phyloP scores from a whole-genome alignment of 768 basidiomycete genomes.

The Tricholoma saponaceum region DNA sequence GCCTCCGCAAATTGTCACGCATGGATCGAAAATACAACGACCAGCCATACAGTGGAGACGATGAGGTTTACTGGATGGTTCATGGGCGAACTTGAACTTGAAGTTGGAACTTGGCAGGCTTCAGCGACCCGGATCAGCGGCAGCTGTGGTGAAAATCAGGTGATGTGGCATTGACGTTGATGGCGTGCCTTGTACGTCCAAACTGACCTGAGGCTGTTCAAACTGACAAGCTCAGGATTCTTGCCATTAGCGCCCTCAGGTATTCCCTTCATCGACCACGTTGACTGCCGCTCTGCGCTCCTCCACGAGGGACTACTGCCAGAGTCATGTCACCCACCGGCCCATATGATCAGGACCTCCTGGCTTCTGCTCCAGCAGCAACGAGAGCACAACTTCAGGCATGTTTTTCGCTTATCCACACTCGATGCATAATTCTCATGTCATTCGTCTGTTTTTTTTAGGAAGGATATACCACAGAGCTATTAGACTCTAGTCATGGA shows the following conservation, averaged over 20 bases:
- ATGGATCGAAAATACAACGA: no score
- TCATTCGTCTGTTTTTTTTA: constrained; percentile 14
- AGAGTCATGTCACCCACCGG: constrained; percentile 16
- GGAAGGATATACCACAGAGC: constrained; percentile 53
- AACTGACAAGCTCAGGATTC: no score
- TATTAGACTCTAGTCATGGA: constrained; percentile 26
- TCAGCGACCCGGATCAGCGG: no score
- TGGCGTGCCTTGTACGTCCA: background rate
- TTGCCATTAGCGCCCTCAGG: constrained; percentile 7
- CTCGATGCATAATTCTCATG: background rate
- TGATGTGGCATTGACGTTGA: background rate
- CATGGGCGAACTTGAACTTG: no score
- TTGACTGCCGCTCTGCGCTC: constrained; percentile 3
- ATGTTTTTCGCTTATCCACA: background rate
- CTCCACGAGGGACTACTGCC: constrained; percentile 14
- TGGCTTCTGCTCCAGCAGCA: constrained; percentile 31
- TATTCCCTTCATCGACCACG: background rate
- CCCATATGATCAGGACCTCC: constrained; percentile 33
- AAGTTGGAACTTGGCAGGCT: no score
- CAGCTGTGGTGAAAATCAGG: background rate
- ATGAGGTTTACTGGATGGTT: background rate
- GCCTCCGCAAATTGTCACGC: background rate
- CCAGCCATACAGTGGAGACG: no score
- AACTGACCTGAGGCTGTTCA: background rate
- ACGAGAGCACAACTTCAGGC: constrained; percentile 39